Conservation (phyloP, 768 basidiomycete species). For the Cystobasidiopsis lactophilus region DNA sequence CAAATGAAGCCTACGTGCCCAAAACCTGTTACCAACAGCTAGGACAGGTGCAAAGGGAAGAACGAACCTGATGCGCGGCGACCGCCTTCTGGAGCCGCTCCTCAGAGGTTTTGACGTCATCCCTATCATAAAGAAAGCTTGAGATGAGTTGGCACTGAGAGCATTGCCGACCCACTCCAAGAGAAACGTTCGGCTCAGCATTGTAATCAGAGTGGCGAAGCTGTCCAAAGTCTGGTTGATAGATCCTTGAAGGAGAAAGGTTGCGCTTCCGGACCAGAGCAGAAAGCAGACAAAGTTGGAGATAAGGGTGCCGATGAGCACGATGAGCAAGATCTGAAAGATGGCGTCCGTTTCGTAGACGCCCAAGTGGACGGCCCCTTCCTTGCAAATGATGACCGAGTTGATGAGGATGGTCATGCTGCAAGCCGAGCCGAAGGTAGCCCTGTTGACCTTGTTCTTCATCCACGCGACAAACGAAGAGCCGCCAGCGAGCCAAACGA, state of each 20-base stretch:
- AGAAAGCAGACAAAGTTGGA: slow-evolving; percentile 66
- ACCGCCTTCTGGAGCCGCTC: too few species aligned
- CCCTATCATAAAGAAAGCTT: slow-evolving; percentile 32
- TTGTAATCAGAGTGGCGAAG: slow-evolving; percentile 60
- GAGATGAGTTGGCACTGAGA: slow-evolving; percentile 9
- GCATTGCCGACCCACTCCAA: slow-evolving; percentile 39
- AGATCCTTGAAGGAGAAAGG: slow-evolving; percentile 53
- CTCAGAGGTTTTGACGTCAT: slow-evolving; percentile 66
- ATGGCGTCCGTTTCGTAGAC: slow-evolving; percentile 14
- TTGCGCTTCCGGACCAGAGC: slow-evolving; percentile 70
- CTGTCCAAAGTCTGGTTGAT: slow-evolving; percentile 54
- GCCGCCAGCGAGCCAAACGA: slow-evolving; percentile 55
- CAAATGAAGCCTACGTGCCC: slow-evolving; percentile 41
- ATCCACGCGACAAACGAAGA: slow-evolving; percentile 70
- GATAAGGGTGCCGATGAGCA: slow-evolving; percentile 48
- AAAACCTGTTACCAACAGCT: too few species aligned
- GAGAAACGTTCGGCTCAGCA: slow-evolving; percentile 66
- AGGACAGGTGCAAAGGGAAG: too few species aligned
- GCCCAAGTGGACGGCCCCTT: slow-evolving; percentile 17
- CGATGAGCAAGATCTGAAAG: slow-evolving; percentile 30
- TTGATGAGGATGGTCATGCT: slow-evolving; percentile 27
- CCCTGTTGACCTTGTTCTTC: slow-evolving; percentile 75
- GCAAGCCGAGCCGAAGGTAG: slow-evolving; percentile 33
- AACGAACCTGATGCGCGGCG: too few species aligned
- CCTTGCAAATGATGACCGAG: slow-evolving; percentile 7